Evolutionary conservation across 2,329 filamentous ascomycete species (phyloP), one percentile per base, ranked within the genome.

Genomic region (Diaporthe sp.): DNA sequence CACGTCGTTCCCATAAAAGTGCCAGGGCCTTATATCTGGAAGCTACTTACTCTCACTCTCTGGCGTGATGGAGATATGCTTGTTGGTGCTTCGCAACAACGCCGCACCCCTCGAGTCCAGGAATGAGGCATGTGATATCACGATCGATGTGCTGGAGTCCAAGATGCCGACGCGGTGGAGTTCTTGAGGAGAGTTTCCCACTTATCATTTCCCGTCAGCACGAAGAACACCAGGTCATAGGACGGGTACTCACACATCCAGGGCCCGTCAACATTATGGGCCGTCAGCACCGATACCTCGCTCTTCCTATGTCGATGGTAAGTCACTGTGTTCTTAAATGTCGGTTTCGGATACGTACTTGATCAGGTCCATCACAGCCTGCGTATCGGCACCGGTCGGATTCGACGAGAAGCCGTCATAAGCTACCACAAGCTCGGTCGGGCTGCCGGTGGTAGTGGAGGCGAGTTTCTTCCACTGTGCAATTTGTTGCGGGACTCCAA

Each of bases 51-150:
- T 87, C 77, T 91, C 89, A 0, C 87, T 89, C 77, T 92, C 90
- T 1, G 89, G 88, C 0, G 89, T 91, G 73, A 89, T 89, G 67
- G 88, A 89, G 58, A 91, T 80, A 80, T 87, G 87, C 64, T 90
- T 85, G 79, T 91, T 87, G 2, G 84, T 84, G 0, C 80, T 75
- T 10, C 87, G 86, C 1, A 91, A 83, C 0, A 89, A 81, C 1
- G 80, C 70, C 0, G 82, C 82, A 25, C 86, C 85, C 0, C 76
- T 72, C 0, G 82, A 78, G 0, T 85, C 85, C 22, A 89, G 79
- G 79, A 83, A 88, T n/a, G 81, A 83, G 0, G 83, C 87, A 77
- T 91, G 89, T 0, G 87, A 88, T 79, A 91, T 86, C 68, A 91
- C 82, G 4, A 90, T 80, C 0, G 89, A 86, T 19, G 85, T 85